These are phyloP conservation scores for Thielaviopsis ethacetica DNA, from an alignment of 2,329 filamentous ascomycete species.

Conservation along the genomic window DNA sequence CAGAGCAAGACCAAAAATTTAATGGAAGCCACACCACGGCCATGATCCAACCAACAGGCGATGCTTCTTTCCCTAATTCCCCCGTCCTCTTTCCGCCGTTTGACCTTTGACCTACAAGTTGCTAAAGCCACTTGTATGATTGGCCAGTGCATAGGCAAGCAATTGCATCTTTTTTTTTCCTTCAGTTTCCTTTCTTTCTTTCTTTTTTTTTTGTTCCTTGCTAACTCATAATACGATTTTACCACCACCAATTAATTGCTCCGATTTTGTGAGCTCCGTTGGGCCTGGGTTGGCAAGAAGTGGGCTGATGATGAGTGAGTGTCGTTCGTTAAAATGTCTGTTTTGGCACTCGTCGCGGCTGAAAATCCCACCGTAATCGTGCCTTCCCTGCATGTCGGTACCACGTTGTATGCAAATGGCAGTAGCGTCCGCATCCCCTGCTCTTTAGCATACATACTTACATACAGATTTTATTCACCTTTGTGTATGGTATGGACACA, in stretches of 20 bases:
- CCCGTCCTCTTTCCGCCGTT: background rate
- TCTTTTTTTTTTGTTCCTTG: background rate
- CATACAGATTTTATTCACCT: background rate
- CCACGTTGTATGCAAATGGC: background rate
- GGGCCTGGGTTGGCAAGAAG: slow-evolving; percentile 6
- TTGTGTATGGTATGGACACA: too few relatives aligned
- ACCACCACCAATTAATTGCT: background rate
- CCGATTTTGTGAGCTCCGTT: background rate
- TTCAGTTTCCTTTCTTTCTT: background rate
- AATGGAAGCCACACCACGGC: background rate
- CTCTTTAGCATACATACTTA: background rate
- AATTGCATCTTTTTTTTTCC: background rate
- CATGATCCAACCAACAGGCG: background rate
- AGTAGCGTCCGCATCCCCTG: background rate
- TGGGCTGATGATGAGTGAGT: slow-evolving; percentile 11
- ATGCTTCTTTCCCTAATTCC: background rate
- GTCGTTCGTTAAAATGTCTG: slow-evolving; percentile 9
- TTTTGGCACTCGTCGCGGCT: slow-evolving; percentile 1
- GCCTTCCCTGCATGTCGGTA: background rate
- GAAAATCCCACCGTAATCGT: background rate
- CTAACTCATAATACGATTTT: background rate
- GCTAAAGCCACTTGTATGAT: background rate
- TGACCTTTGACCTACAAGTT: background rate
- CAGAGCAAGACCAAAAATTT: background rate
- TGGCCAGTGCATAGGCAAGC: background rate